Evolutionary conservation across 1,139 yeast genomes (phyloP).

Genomic region (Candida pseudocylindracea): DNA sequence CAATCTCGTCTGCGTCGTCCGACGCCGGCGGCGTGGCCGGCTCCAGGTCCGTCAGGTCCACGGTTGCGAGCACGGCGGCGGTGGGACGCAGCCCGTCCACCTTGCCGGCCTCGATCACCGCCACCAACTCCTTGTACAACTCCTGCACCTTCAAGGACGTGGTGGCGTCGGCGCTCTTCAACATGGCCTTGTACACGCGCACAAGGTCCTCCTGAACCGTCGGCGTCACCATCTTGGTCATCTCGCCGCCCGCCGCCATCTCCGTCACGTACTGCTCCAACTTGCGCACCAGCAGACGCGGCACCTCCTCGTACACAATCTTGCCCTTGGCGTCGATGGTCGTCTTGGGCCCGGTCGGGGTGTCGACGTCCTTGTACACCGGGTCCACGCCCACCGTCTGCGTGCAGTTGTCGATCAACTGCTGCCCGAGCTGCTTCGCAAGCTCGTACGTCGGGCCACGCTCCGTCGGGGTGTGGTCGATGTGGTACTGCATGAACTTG

Average conservation of each 20-base stretch:
- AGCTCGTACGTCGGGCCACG: conserved; percentile 80
- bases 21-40: too few species aligned
- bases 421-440: conserved; percentile 79
- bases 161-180: conserved; percentile 43
- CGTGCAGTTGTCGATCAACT: conserved; percentile 84
- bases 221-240: conserved; percentile 47
- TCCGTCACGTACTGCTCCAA: conserved; percentile 89
- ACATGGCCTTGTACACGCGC: conserved; percentile 61
- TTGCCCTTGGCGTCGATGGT: conserved; percentile 75
- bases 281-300: conserved; percentile 82
- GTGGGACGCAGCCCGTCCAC: conserved; percentile 28
- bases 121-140: conserved; percentile 57
- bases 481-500: conserved; percentile 93
- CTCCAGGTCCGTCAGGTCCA: conserved; percentile 19
- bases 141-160: conserved; percentile 62
- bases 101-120: conserved; percentile 44
- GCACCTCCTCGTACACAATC: conserved; percentile 60
- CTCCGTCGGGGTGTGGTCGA: conserved; percentile 75
- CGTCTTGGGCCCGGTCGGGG: conserved; percentile 92
- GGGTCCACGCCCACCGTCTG: conserved; percentile 70
- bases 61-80: conserved; percentile 12
- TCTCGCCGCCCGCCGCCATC: conserved; percentile 88
- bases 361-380: conserved; percentile 83
- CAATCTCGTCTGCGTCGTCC: conserved; percentile 33
- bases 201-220: conserved; percentile 71